Percentiles rank a stretch among this genome's conserved stretches.
phyloP scores from a whole-genome alignment of 129 eudicot genomes.

The Flaveria trinervia region DNA sequence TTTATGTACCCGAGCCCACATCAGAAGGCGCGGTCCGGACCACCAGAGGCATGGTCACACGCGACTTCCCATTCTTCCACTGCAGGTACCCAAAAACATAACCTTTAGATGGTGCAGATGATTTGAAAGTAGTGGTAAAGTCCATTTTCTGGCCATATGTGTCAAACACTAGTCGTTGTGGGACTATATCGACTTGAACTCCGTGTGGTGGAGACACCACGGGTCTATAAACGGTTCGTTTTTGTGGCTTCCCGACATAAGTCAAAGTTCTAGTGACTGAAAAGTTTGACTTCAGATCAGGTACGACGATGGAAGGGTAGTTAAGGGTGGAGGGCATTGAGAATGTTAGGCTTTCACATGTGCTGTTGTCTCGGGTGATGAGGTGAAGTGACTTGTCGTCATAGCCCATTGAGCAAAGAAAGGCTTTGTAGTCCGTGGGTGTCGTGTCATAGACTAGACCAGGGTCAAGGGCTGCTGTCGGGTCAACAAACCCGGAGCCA shows the following conservation, averaged over 20 bases:
- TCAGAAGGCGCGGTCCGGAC: slow-evolving; percentile 47
- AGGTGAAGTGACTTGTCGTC: slow-evolving; percentile 44
- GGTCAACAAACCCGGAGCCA: slow-evolving; percentile 78
- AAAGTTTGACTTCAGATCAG: slow-evolving; percentile 48
- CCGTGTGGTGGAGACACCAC: slow-evolving; percentile 61
- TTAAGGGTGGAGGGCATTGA: slow-evolving; percentile 53
- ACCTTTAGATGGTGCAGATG: slow-evolving; percentile 59
- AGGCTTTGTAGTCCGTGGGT: slow-evolving; percentile 69
- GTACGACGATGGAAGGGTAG: slow-evolving; percentile 79
- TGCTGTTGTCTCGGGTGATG: slow-evolving; percentile 70
- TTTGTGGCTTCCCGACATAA: slow-evolving; percentile 45
- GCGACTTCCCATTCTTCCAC: slow-evolving; percentile 56
- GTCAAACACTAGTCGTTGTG: slow-evolving; percentile 49
- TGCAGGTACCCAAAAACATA: slow-evolving; percentile 73
- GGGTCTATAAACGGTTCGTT: slow-evolving; percentile 48
- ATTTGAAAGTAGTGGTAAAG: slow-evolving; percentile 57
- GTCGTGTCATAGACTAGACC: slow-evolving; percentile 76
- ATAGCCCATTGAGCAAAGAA: slow-evolving; percentile 84
- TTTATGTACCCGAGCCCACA: slow-evolving; percentile 36
- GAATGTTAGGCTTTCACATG: slow-evolving; percentile 48
- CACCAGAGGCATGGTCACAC: slow-evolving; percentile 64
- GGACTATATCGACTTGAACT: slow-evolving; percentile 56
- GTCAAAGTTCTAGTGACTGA: slow-evolving; percentile 65
- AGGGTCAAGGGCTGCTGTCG: slow-evolving; percentile 62
- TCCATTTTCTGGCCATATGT: slow-evolving; percentile 55